A percentile compares a stretch with the other conserved stretches of the same genome.
These are phyloP conservation scores for Datura wrightii DNA, from an alignment of 257 asterid genomes.

Conservation along the genomic window DNA sequence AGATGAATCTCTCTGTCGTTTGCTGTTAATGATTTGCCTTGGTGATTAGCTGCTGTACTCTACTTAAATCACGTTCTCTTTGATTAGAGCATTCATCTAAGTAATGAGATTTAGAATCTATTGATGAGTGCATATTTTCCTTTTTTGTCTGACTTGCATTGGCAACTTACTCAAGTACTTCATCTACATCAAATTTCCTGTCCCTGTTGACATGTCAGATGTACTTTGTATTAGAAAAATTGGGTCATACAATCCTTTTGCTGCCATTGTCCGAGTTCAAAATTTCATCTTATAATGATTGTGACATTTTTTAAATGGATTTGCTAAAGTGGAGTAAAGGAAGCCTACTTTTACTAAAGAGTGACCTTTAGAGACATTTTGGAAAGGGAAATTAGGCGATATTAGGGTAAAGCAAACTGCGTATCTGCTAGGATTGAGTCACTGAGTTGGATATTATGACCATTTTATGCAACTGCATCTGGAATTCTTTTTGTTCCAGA, in stretches of 20 bases:
- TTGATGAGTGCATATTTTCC: not conserved
- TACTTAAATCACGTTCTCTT: constrained; percentile 9
- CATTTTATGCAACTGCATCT: not conserved
- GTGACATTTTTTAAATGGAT: not conserved
- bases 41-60: constrained; percentile 10
- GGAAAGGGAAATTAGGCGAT: not conserved
- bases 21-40: constrained; percentile 12
- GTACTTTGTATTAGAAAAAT: not conserved
- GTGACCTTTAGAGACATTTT: not conserved
- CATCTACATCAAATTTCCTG: not conserved
- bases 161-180: not conserved
- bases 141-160: not conserved
- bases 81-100: not conserved
- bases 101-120: not conserved
- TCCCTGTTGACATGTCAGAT: not conserved
- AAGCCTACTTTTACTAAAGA: not conserved
- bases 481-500: not conserved
- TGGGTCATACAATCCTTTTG: not conserved
- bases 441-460: not conserved
- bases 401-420: not conserved
- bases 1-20: not conserved
- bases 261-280: not conserved
- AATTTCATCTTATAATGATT: not conserved
- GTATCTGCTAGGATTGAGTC: not conserved
- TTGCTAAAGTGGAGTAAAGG: not conserved